Base-by-base conservation (phyloP, 306 rosid species). In the Malus orientalis region DNA sequence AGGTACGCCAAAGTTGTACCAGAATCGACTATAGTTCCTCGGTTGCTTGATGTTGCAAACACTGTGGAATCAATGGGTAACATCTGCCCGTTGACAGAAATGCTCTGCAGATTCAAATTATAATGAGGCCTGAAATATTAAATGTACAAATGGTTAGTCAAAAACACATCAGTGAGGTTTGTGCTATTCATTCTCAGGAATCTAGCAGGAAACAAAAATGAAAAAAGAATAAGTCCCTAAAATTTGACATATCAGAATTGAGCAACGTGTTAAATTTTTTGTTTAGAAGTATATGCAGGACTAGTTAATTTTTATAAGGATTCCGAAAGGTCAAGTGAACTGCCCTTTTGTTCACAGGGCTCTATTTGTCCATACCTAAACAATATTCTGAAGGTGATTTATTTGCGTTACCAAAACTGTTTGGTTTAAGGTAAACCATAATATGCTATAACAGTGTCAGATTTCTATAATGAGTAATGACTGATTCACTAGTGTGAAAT, bases 1-100 rank as follows among this genome's bases (percentile, higher is more conserved):
- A 96, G 97, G 84, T 96, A 96, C 16, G 98, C 98, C 88, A 96
- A 86, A 66, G 99, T 96, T 70, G 99, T 96, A 80, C 99, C 99
- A 18, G 99, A 92, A 79, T 96, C 99, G 78, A 96, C 66, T 64
- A 96, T 92, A 79, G 99, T 93, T 69, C 99, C 99, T 80, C 85
- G 76, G 81, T 73, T 87, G 85, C 54, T 91, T 77, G 99, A 88
- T 75, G 98, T 93, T 75, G 91, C 77, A 75, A 96, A 96, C 71
- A 92, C 93, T 8, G 92, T 23, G 32, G 97, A 81, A 77, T 85
- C 87, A 57, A 96, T 86, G 36, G 89, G 54, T 55, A 96, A 77
- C 7, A 51, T 15, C 80, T 85, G 97, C 66, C 97, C 96, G 1
- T 87, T 92, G 73, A 96, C 97, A 77, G 97, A 81, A 79, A 96